Percentiles rank a stretch among this genome's conserved stretches.
These are phyloP conservation scores for Chloranthus sessilifolius DNA, from an alignment of 164 flowering plant species.

Conservation along the genomic window DNA sequence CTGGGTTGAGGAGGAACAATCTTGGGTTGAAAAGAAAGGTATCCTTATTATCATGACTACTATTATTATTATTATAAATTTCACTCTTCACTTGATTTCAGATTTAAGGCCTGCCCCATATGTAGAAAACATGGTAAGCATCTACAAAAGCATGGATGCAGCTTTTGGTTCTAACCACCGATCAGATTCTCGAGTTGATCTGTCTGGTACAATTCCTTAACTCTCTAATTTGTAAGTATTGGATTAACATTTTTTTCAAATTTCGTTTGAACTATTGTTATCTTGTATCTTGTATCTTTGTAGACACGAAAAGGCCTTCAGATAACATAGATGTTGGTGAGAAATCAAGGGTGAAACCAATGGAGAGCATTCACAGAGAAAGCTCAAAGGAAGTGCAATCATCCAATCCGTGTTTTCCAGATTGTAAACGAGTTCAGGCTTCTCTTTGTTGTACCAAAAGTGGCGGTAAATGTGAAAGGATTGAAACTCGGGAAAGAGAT, in stretches of 20 bases:
- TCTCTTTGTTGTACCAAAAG: neutral
- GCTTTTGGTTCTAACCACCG: conserved; percentile 30
- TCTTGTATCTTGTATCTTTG: conserved; percentile 2
- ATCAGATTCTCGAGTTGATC: conserved; percentile 12
- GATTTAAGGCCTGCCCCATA: conserved; percentile 39
- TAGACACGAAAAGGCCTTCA: conserved; percentile 10
- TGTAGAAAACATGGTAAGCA: conserved; percentile 44
- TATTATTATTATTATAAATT: neutral
- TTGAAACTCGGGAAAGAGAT: conserved; percentile 15
- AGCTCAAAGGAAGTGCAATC: conserved; percentile 4
- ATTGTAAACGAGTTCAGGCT: conserved; percentile 9
- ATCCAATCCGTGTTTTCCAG: neutral
- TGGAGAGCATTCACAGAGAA: neutral
- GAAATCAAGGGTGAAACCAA: conserved; percentile 2
- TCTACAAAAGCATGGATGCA: conserved; percentile 45
- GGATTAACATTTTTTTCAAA: neutral
- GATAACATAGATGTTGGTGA: neutral
- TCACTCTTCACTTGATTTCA: conserved; percentile 21
- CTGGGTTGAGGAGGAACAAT: neutral
- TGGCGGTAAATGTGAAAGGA: conserved; percentile 3
- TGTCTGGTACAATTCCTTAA: conserved; percentile 20
- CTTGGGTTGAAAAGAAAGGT: too few species aligned
- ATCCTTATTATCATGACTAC: neutral
- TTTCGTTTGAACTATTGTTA: neutral
- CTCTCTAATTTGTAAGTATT: neutral